A percentile compares a stretch with the other conserved stretches of the same genome.
These are phyloP conservation scores for Rhodotorula sp. DNA, from an alignment of 1,284 basidiomycete species.

Conservation along the genomic window DNA sequence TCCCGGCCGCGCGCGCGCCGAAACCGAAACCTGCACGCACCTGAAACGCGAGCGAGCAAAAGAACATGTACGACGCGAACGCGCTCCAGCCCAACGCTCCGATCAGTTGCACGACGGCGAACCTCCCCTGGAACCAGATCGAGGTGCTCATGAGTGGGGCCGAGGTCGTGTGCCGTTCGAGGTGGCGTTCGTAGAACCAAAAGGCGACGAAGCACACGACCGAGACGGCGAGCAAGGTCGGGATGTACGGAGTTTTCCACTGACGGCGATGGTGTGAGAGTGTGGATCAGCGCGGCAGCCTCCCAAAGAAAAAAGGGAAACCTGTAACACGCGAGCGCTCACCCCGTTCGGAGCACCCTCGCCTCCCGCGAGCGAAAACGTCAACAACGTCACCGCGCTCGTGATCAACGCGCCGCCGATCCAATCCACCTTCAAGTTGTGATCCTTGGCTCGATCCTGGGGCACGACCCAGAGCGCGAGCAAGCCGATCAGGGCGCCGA, in stretches of 20 bases:
- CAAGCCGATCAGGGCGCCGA: constrained; percentile 57
- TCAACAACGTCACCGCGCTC: constrained; percentile 68
- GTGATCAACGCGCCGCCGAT: constrained; percentile 73
- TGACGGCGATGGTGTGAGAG: neutral
- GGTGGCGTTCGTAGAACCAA: constrained; percentile 65
- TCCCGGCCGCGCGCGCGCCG: no score
- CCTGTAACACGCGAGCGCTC: neutral
- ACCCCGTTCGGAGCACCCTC: constrained; percentile 55
- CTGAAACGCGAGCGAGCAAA: constrained; percentile 9
- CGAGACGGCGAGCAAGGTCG: constrained; percentile 62
- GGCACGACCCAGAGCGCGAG: constrained; percentile 61
- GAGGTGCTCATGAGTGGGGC: constrained; percentile 70
- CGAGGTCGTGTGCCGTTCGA: constrained; percentile 50
- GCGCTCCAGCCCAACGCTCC: constrained; percentile 67
- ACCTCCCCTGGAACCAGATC: constrained; percentile 66
- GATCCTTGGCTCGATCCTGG: constrained; percentile 47
- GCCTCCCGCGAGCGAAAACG: constrained; percentile 75
- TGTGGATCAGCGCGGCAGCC: no score
- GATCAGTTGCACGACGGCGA: constrained; percentile 65
- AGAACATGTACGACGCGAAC: constrained; percentile 30
- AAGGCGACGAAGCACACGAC: constrained; percentile 62
- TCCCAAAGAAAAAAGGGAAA: no score
- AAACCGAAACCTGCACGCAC: neutral
- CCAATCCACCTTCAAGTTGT: constrained; percentile 73
- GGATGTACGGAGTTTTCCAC: constrained; percentile 48